phyloP scores from a whole-genome alignment of 2,329 filamentous ascomycete species.

The Fusarium papillatum region DNA sequence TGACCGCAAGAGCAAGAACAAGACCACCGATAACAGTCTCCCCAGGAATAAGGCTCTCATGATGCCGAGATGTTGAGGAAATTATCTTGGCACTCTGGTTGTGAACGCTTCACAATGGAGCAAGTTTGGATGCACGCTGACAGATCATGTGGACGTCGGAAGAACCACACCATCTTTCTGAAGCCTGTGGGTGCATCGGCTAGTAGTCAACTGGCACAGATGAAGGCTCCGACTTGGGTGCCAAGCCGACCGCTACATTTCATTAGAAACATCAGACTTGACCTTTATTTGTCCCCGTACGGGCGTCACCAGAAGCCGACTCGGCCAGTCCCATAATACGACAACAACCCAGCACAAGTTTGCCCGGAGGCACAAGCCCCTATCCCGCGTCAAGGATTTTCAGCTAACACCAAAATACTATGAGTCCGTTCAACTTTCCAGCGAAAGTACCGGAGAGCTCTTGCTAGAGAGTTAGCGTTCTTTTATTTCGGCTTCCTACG shows the following conservation, averaged over 20 bases:
- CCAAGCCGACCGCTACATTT: not conserved
- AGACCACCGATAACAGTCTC: not conserved
- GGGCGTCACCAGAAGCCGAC: not conserved
- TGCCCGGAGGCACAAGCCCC: not conserved
- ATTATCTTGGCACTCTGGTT: not conserved
- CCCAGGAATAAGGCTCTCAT: not conserved
- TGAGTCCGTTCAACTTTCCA: not conserved
- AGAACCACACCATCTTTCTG: not conserved
- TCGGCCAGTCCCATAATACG: not conserved
- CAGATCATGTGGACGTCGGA: not conserved
- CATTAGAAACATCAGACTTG: not conserved
- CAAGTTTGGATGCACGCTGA: not conserved
- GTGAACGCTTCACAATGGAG: not conserved
- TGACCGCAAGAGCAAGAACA: not conserved
- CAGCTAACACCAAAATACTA: not conserved
- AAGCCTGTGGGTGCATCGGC: not conserved
- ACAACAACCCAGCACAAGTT: not conserved
- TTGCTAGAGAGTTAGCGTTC: not conserved
- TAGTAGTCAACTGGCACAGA: not conserved
- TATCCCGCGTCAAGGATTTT: not conserved
- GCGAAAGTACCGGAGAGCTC: not conserved
- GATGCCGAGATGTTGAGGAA: not conserved
- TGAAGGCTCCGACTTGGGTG: not conserved
- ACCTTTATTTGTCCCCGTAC: not conserved
- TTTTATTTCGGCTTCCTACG: not conserved